phyloP scores from a whole-genome alignment of 805 yeast genomes.

The fission yeast (Schizosaccharomyces pombe) region DNA sequence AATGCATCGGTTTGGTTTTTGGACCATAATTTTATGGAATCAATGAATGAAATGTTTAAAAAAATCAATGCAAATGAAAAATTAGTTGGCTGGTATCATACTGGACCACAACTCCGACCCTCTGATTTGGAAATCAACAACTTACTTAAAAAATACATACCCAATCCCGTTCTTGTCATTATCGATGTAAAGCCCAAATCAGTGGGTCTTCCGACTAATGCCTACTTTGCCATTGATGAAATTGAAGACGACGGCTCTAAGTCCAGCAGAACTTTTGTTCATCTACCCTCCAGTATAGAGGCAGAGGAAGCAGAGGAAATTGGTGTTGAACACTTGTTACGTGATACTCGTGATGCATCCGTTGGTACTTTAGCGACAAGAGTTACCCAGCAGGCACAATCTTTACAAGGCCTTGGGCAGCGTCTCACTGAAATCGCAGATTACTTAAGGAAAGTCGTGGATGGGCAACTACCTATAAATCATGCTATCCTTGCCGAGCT shows the following conservation, averaged over 20 bases:
- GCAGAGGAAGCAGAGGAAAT: conserved; percentile 99
- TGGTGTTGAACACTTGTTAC: conserved; percentile 85
- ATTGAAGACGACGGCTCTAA: conserved; percentile 87
- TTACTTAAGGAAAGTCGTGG: conserved; percentile 53
- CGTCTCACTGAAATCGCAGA: conserved; percentile 54
- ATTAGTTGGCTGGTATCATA: conserved; percentile 96
- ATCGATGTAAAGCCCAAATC: conserved; percentile 71
- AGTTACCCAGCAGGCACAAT: conserved; percentile 71
- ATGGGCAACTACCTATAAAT: conserved; percentile 58
- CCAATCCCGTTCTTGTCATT: conserved; percentile 62
- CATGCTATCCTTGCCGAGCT: conserved; percentile 75
- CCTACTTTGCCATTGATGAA: conserved; percentile 82
- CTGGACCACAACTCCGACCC: conserved; percentile 77
- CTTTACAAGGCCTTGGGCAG: conserved; percentile 63
- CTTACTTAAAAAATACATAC: conserved; percentile 56
- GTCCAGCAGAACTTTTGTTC: conserved; percentile 78
- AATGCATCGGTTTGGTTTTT: conserved; percentile 86
- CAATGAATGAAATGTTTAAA: conserved; percentile 93
- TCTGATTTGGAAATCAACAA: conserved; percentile 85
- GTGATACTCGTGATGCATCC: conserved; percentile 91
- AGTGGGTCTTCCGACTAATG: conserved; percentile 89
- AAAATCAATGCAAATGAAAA: conserved; percentile 93
- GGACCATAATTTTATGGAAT: conserved; percentile 86
- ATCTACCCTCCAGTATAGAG: conserved; percentile 73
- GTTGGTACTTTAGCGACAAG: conserved; percentile 75